Conservation (phyloP, 495 filamentous ascomycete species). For the Aspergillus carlsbadensis region DNA sequence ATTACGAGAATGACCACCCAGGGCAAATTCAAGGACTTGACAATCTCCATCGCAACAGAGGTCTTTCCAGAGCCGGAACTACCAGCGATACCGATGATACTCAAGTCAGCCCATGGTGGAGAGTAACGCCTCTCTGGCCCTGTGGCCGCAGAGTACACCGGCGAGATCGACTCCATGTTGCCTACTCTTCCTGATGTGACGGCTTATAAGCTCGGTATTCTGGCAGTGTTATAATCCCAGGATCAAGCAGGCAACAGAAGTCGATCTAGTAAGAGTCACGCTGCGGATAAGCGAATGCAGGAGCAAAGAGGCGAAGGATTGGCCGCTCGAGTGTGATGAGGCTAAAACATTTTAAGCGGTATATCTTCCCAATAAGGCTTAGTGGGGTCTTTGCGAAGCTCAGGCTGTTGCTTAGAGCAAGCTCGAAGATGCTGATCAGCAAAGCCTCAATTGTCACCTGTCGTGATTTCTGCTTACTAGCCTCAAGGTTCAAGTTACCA, state of each 20-base stretch:
- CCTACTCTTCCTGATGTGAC: conserved; percentile 9
- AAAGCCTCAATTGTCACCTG: too few relatives aligned
- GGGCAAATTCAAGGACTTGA: conserved; percentile 82
- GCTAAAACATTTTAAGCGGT: conserved; percentile 10
- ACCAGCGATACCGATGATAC: conserved; percentile 94
- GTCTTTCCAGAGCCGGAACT: conserved; percentile 97
- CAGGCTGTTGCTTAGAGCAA: too few relatives aligned
- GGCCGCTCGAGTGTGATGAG: conserved; percentile 1
- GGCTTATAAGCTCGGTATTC: background rate
- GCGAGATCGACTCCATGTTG: conserved; percentile 46
- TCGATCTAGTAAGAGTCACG: background rate
- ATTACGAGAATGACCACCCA: conserved; percentile 98
- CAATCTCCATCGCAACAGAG: conserved; percentile 89
- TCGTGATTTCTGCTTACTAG: too few relatives aligned
- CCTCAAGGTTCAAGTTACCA: too few relatives aligned
- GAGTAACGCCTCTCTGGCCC: conserved; percentile 66
- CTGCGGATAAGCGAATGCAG: conserved; percentile 6
- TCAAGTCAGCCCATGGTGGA: conserved; percentile 90
- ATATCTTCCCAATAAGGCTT: conserved; percentile 1
- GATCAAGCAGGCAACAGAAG: conserved; percentile 2
- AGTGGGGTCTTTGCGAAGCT: background rate
- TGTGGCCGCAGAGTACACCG: conserved; percentile 40
- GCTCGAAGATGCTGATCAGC: too few relatives aligned
- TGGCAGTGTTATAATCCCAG: background rate
- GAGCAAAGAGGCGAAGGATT: background rate